Evolutionary conservation across 306 rosid genomes (phyloP).

Genomic region (Vachellia pachyceras): DNA sequence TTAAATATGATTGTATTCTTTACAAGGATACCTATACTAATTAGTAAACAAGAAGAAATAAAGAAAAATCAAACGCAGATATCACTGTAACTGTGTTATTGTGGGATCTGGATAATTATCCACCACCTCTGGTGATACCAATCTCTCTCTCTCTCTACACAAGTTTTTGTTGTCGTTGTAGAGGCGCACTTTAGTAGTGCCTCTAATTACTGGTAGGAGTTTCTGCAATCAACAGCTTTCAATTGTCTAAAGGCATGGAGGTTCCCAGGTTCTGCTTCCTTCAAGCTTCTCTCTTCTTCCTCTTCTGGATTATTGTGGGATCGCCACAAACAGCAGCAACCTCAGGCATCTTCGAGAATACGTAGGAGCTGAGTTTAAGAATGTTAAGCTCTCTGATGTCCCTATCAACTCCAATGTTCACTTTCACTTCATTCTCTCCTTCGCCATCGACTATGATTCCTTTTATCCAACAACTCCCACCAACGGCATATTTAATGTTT

Average conservation of each 20-base stretch:
- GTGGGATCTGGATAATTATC: no score
- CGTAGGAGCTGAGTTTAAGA: conserved; percentile 78
- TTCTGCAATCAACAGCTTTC: background rate
- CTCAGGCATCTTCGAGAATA: conserved; percentile 62
- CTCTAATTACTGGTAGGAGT: background rate
- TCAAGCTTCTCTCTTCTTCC: conserved; percentile 29
- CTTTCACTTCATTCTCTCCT: conserved; percentile 81
- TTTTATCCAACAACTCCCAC: conserved; percentile 66
- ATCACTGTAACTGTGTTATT: no score
- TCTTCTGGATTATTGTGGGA: background rate
- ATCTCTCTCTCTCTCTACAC: no score
- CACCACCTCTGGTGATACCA: no score
- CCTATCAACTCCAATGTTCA: conserved; percentile 63
- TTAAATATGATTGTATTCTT: no score
- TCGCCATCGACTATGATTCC: conserved; percentile 71
- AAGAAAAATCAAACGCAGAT: no score
- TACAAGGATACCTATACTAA: no score
- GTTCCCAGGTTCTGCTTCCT: conserved; percentile 31
- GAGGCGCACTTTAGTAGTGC: no score
- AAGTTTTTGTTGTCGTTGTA: background rate
- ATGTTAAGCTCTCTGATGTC: conserved; percentile 66
- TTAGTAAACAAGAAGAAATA: no score
- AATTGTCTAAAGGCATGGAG: background rate
- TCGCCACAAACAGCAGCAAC: conserved; percentile 13
- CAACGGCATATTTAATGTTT: conserved; percentile 66